phyloP scores from a whole-genome alignment of 768 basidiomycete genomes.

The Lactarius deliciosus region DNA sequence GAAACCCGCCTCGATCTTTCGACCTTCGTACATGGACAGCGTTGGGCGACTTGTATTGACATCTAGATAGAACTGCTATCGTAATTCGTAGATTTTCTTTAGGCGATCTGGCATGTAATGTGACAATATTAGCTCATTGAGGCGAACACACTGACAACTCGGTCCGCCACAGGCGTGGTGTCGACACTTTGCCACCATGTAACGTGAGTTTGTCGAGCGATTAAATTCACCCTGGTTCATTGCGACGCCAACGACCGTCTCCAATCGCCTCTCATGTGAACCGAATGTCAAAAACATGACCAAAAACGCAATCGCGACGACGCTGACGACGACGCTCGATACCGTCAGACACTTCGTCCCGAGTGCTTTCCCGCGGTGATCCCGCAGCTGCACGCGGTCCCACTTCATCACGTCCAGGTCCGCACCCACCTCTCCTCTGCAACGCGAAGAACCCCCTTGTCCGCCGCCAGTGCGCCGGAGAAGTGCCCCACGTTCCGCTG shows the following conservation, averaged over 20 bases:
- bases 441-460: constrained; percentile 65
- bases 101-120: too few relatives aligned
- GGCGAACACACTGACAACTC: too few relatives aligned
- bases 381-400: constrained; percentile 51
- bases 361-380: constrained; percentile 46
- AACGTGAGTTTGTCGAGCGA: too few relatives aligned
- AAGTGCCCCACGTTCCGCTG: constrained; percentile 82
- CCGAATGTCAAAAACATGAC: constrained; percentile 71
- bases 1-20: background rate
- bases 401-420: constrained; percentile 68
- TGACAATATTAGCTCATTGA: too few relatives aligned
- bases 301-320: constrained; percentile 68
- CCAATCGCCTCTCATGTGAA: constrained; percentile 43
- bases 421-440: constrained; percentile 67
- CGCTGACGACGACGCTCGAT: constrained; percentile 52
- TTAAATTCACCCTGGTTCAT: too few relatives aligned
- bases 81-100: background rate
- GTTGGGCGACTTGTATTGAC: background rate
- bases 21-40: background rate
- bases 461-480: constrained; percentile 65
- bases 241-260: too few relatives aligned
- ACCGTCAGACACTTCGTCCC: constrained; percentile 57
- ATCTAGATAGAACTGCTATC: background rate
- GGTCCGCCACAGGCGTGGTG: too few relatives aligned
- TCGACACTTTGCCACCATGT: too few relatives aligned